A percentile compares a stretch with the other conserved stretches of the same genome.
These are phyloP conservation scores for Blastomyces percursus DNA, from an alignment of 2,329 filamentous ascomycete genomes.

Conservation along the genomic window DNA sequence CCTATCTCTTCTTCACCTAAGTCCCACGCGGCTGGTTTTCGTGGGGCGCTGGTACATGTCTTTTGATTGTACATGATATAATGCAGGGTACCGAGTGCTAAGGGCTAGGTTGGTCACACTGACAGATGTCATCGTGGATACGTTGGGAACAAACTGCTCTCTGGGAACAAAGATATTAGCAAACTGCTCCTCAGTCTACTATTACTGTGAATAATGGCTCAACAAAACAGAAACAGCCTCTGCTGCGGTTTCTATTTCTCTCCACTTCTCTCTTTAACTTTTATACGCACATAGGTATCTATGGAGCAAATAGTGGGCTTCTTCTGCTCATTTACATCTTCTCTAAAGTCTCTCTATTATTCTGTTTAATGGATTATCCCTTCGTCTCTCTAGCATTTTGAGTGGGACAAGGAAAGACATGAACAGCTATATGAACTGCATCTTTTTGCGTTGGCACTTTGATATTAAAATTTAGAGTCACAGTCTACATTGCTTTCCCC, in stretches of 20 bases:
- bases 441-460: neutral
- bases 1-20: neutral
- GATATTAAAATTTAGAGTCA: neutral
- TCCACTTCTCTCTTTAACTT: neutral
- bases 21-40: neutral
- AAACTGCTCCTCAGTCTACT: neutral
- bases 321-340: neutral
- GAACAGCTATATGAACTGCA: neutral
- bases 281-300: neutral
- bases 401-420: neutral
- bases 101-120: neutral
- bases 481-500: neutral
- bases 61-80: neutral
- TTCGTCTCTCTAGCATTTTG: neutral
- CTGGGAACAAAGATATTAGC: slow-evolving; percentile 1
- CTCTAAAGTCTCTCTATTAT: neutral
- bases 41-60: neutral
- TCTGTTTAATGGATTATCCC: neutral
- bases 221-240: neutral
- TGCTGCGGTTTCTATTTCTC: neutral
- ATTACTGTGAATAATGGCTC: neutral
- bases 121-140: neutral
- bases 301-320: neutral
- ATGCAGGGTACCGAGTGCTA: slow-evolving; percentile 6
- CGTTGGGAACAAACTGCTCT: slow-evolving; percentile 5